These are phyloP conservation scores for Diaporthe humulicola DNA, from an alignment of 2,329 filamentous ascomycete genomes.

Conservation along the genomic window DNA sequence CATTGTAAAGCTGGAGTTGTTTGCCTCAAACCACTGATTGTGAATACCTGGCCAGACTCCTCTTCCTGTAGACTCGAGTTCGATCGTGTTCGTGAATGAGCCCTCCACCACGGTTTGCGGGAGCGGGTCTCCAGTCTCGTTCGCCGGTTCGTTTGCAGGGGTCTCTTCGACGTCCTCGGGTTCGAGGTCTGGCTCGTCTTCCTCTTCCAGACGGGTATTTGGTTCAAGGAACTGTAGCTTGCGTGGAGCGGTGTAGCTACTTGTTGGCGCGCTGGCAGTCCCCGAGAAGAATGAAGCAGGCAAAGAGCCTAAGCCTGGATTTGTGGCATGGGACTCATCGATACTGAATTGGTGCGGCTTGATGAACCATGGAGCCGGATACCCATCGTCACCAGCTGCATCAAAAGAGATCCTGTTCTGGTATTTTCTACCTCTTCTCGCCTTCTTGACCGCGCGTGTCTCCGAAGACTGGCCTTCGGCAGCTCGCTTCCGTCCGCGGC, in stretches of 20 bases:
- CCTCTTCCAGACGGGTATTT: conserved; percentile 55
- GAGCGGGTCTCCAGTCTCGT: conserved; percentile 9
- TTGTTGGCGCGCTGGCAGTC: background rate
- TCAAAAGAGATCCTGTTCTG: conserved; percentile 6
- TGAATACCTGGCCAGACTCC: conserved; percentile 35
- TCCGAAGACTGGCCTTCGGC: background rate
- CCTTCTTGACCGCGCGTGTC: conserved; percentile 5
- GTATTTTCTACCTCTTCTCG: conserved; percentile 27
- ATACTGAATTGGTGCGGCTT: conserved; percentile 35
- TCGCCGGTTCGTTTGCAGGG: conserved; percentile 21
- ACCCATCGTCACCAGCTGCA: conserved; percentile 11
- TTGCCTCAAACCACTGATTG: conserved; percentile 51
- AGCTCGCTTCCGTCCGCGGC: conserved; percentile 27
- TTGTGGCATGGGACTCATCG: conserved; percentile 19
- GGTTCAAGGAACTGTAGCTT: conserved; percentile 56
- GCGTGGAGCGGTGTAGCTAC: conserved; percentile 33
- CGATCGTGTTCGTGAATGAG: conserved; percentile 5
- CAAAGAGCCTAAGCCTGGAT: conserved; percentile 43
- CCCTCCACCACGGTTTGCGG: background rate
- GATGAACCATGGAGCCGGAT: conserved; percentile 7
- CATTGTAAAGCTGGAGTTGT: conserved; percentile 56
- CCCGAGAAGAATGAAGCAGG: conserved; percentile 45
- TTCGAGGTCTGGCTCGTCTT: conserved; percentile 39
- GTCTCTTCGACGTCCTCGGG: conserved; percentile 35
- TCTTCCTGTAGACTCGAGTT: conserved; percentile 22